Evolutionary conservation across 495 filamentous ascomycete genomes (phyloP).

Genomic region (Aeminium ludgeri): DNA sequence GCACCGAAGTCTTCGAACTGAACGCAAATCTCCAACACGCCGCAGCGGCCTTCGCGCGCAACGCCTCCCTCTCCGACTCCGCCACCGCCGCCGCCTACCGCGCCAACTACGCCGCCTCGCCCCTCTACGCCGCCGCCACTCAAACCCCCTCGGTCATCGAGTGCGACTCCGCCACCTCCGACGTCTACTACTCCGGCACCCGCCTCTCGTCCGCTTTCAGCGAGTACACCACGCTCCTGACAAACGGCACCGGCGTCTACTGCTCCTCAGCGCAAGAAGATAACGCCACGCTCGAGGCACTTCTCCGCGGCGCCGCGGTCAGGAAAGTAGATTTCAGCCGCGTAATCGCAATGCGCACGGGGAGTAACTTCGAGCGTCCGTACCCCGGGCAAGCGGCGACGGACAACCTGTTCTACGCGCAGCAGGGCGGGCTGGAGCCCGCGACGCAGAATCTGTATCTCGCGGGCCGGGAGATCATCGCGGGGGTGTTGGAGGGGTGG

Average conservation of each 20-base stretch:
- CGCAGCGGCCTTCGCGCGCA: constrained; percentile 38
- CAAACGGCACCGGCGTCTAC: constrained; percentile 51
- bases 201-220: constrained; percentile 46
- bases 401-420: constrained; percentile 39
- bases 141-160: constrained; percentile 39
- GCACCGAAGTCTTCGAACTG: constrained; percentile 63
- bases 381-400: constrained; percentile 37
- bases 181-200: constrained; percentile 54
- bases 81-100: constrained; percentile 39
- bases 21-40: constrained; percentile 42
- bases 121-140: constrained; percentile 35
- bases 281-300: constrained; percentile 50
- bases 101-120: constrained; percentile 31
- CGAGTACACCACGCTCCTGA: constrained; percentile 46
- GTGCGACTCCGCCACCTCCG: constrained; percentile 53
- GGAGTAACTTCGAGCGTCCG: constrained; percentile 54
- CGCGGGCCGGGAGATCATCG: constrained; percentile 48
- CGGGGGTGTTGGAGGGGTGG: constrained; percentile 49
- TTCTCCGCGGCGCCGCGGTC: constrained; percentile 39
- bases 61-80: constrained; percentile 40
- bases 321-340: constrained; percentile 48
- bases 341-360: constrained; percentile 58
- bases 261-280: constrained; percentile 62
- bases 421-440: constrained; percentile 43
- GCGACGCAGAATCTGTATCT: constrained; percentile 46